Evolutionary conservation across 202 grass and related monocot species (phyloP), one percentile per base, ranked within the genome.

Genomic region (Musa balbisiana): DNA sequence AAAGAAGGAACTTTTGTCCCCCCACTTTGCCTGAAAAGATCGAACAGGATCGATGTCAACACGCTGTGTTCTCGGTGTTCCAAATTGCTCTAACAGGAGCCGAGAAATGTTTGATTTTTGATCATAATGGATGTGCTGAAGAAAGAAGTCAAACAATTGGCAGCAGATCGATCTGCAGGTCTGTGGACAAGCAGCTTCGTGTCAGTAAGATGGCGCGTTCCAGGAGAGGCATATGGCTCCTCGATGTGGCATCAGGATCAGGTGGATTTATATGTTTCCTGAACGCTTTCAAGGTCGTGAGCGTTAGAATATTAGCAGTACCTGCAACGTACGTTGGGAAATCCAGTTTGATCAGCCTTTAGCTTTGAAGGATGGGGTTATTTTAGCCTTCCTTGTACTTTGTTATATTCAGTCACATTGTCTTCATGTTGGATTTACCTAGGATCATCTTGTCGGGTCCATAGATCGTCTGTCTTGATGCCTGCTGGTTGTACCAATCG

Each of bases 261-360:
- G 84, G 23, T 96, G 92, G 89, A 86, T 90, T 69, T 82, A 90
- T 71, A 87, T 86, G 89, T 92, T 96, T 73, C 87, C 92, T 0
- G 82, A 92, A 49, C 81, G 78, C 17, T 96, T 3, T 96, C 76
- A 87, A 80, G 76, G 50, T 92, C 55, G 77, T 85, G 65, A 86
- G 73, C 22, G 33, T 43, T 78, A 55, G 87, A 89, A 65, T 82
- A 92, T 76, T 79, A 72, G 4, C 80, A 88, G n/a, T 92, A 86
- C 65, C 66, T 96, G 84, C 43, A 96, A 69, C 89, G 90, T 33
- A 75, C 81, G 21, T 90, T 81, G 49, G 92, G 89, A 89, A 92
- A 90, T 49, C 85, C 85, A 43, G 33, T 5, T 43, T 43, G 5
- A 43, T 43, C 33, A 43, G 4, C 3, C 33, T 43, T 43, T 6